Evolutionary conservation across 176 grass and related monocot genomes (phyloP).

Genomic region (Secale cereale): DNA sequence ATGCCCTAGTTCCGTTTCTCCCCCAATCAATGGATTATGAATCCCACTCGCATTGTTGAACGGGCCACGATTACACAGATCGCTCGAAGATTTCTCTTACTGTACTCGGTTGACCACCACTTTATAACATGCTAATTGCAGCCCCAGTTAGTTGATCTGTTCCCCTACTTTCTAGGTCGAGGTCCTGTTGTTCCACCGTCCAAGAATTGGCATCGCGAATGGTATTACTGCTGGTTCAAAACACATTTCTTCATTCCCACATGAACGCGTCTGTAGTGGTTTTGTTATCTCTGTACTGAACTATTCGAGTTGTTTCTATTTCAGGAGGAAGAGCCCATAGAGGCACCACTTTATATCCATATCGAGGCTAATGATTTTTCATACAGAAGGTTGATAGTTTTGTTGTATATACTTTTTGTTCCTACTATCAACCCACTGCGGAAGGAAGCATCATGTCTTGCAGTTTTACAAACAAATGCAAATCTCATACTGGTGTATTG

Average conservation of each 20-base stretch:
- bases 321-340: slow-evolving; percentile 46
- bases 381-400: slow-evolving; percentile 58
- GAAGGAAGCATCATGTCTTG: background rate
- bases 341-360: slow-evolving; percentile 59
- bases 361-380: slow-evolving; percentile 84
- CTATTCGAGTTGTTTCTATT: background rate
- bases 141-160: background rate
- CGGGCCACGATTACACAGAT: background rate
- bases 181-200: background rate
- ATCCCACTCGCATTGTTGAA: background rate
- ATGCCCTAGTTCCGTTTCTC: slow-evolving; percentile 10
- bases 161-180: background rate
- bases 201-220: background rate
- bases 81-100: background rate
- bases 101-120: background rate
- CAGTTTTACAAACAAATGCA: background rate
- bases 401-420: background rate
- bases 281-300: slow-evolving; percentile 9
- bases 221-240: slow-evolving; percentile 16
- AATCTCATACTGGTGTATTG: slow-evolving; percentile 9
- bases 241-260: background rate
- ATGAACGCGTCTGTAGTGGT: background rate
- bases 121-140: background rate
- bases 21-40: background rate
- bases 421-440: background rate